phyloP scores from a whole-genome alignment of 2,329 filamentous ascomycete genomes.

The Fusarium foetens region DNA sequence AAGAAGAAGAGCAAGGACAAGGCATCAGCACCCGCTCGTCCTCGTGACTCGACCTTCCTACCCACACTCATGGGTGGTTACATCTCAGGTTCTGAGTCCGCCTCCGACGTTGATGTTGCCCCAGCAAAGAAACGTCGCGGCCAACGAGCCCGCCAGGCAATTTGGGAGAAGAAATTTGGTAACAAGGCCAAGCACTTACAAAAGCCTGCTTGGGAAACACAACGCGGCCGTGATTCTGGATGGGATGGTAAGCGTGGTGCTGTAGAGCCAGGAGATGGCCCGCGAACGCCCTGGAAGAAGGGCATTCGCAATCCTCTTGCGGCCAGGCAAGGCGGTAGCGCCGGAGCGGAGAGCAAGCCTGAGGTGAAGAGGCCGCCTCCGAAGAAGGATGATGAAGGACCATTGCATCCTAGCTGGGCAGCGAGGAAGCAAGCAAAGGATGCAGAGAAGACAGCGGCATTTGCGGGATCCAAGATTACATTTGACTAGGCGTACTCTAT shows the following conservation, averaged over 20 bases:
- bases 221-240: constrained; percentile 57
- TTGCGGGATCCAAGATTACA: constrained; percentile 67
- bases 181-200: constrained; percentile 74
- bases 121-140: constrained; percentile 77
- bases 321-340: constrained; percentile 23
- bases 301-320: constrained; percentile 55
- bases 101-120: constrained; percentile 73
- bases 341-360: constrained; percentile 1
- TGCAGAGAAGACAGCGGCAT: constrained; percentile 61
- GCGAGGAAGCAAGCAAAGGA: constrained; percentile 72
- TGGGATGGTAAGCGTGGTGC: constrained; percentile 69
- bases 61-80: constrained; percentile 84
- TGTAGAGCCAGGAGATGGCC: constrained; percentile 56
- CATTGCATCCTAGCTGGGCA: constrained; percentile 73
- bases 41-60: constrained; percentile 69
- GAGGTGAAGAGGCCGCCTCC: constrained; percentile 36
- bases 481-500: constrained; percentile 58
- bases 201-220: constrained; percentile 48
- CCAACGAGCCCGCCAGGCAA: constrained; percentile 79
- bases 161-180: constrained; percentile 85
- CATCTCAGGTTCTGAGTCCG: constrained; percentile 78
- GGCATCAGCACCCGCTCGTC: constrained; percentile 12
- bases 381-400: constrained; percentile 61
- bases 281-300: constrained; percentile 63
- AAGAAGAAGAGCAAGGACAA: constrained; percentile 49